A percentile compares a stretch with the other conserved stretches of the same genome.
Evolutionary conservation across 164 flowering plant genomes (phyloP).

Genomic region (Paratinospora sagittata): DNA sequence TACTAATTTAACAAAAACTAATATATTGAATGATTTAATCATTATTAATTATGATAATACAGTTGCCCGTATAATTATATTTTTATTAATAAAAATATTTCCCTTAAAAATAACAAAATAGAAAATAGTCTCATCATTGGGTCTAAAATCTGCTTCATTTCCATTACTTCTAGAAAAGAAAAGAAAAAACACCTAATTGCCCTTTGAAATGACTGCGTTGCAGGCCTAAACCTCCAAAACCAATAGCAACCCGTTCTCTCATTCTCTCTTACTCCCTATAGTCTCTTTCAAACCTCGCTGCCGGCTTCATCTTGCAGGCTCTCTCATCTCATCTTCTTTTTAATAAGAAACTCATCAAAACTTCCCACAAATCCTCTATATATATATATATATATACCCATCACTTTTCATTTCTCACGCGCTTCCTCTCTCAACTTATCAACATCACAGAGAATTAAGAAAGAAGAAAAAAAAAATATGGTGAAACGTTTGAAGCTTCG

Average conservation of each 20-base stretch:
- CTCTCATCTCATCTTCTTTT: too few species aligned
- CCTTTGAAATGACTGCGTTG: conserved; percentile 1
- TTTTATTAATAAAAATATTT: too few species aligned
- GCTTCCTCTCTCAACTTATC: neutral
- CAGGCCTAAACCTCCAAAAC: neutral
- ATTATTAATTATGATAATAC: too few species aligned
- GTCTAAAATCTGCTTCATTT: neutral
- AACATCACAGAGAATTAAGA: neutral
- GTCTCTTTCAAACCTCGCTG: neutral
- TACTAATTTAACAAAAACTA: too few species aligned
- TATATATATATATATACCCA: neutral
- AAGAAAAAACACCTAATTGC: neutral
- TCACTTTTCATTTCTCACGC: neutral
- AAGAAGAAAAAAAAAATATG: conserved; percentile 22
- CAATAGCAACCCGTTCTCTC: neutral
- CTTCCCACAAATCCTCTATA: neutral
- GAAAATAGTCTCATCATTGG: too few species aligned
- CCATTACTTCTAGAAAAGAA: too few species aligned
- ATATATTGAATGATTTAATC: too few species aligned
- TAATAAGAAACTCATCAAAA: too few species aligned
- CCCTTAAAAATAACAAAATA: too few species aligned
- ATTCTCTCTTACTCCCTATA: neutral
- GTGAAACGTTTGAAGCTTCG: conserved; percentile 33
- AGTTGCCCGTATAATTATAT: too few species aligned
- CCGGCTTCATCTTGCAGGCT: too few species aligned